Conservation (phyloP, 306 rosid species). For the Pterocarpus santalinus region DNA sequence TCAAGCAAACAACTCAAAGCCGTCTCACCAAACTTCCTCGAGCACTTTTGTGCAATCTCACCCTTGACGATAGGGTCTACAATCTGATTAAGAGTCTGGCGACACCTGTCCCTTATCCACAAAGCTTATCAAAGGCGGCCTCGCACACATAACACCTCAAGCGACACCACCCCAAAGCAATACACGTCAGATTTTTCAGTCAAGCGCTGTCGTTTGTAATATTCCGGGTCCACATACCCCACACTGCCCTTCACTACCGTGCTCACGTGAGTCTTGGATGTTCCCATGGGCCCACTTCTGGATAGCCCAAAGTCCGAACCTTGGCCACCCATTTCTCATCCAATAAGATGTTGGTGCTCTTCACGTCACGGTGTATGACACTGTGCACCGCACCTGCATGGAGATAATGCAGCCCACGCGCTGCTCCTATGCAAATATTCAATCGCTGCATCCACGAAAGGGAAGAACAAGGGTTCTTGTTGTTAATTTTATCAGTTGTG, state of each 20-base stretch:
- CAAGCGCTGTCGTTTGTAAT: neutral
- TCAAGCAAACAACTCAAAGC: too few species aligned
- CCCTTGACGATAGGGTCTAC: too few species aligned
- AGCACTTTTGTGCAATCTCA: too few species aligned
- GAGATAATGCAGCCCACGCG: conserved; percentile 2
- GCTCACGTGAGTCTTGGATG: neutral
- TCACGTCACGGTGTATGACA: conserved; percentile 55
- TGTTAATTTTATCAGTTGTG: neutral
- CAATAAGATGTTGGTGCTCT: conserved; percentile 18
- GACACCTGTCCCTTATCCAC: neutral
- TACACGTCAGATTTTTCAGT: conserved; percentile 53
- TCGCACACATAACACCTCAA: conserved; percentile 36
- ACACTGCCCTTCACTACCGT: neutral
- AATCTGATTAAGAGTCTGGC: too few species aligned
- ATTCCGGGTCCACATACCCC: conserved; percentile 10
- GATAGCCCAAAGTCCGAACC: neutral
- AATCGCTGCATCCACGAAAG: conserved; percentile 46
- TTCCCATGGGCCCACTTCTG: neutral
- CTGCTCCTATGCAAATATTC: conserved; percentile 29
- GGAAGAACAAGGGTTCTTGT: neutral
- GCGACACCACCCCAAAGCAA: conserved; percentile 50
- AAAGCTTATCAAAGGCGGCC: neutral
- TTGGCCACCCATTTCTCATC: neutral
- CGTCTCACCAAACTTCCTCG: too few species aligned
- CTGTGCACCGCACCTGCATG: conserved; percentile 23